Evolutionary conservation across 495 filamentous ascomycete species (phyloP), one percentile per base, ranked within the genome.

Genomic region (Tuber calosporum): DNA sequence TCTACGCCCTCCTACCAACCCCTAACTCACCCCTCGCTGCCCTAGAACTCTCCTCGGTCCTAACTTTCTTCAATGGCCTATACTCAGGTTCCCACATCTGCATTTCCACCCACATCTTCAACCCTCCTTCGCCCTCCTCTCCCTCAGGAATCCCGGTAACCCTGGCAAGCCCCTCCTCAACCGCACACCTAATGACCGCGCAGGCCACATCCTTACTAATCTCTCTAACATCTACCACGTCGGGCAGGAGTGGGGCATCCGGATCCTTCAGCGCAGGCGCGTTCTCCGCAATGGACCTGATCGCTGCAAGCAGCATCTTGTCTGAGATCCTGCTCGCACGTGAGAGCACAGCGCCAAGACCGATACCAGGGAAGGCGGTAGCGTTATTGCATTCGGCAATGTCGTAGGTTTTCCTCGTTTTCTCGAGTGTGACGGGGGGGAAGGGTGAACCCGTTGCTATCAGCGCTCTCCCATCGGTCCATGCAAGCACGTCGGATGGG

Each of bases 21-120:
- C 87, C 86, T 73, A 89, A 75, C 82, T 91, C 88, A 0, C 89
- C 89, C 83, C 82, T 89, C 5, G 88, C 90, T 72, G 84, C 78
- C 1, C 85, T 81, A 42, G 84, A 86, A 7, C 88, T 88, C 17
- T 77, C 81, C 1, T 82, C 82, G 8, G 82, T 82, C 38, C 85
- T 82, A 2, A 92, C 87, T 38, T 83, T 83, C 78, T 84, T 86
- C 69, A 95, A 80, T 42, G 88, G 86, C 34, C 91, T 80, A 80
- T 96, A 97, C 34, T 81, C 82, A 2, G 93, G 86, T 74, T 94
- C 87, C 93, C 93, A 97, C 93, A 96, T 97, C 85, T 95, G 93
- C 82, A 90, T 90, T 13, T 87, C 82, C 72, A 96, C 89, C 93
- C 93, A 97, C 82, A 91, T 89, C 69, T 90, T 89, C 66, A 96